Conservation (phyloP, 768 basidiomycete species). For the Trametopsis cervina region DNA sequence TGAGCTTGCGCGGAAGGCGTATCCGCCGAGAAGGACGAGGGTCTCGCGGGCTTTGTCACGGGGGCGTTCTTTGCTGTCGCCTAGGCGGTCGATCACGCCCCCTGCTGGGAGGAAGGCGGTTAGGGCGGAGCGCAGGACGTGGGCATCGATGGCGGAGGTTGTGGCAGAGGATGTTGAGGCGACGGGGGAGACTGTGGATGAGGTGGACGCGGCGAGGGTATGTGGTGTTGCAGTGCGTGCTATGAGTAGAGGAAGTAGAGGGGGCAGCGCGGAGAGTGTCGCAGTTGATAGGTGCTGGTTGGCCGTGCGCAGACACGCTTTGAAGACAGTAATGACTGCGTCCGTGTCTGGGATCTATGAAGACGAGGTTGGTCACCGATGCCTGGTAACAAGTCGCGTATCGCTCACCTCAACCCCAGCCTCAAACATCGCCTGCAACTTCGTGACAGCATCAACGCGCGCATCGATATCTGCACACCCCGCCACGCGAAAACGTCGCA, state of each 20-base stretch:
- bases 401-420: constrained; percentile 54
- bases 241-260: constrained; percentile 58
- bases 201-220: constrained; percentile 17
- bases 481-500: no score
- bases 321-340: constrained; percentile 59
- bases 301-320: constrained; percentile 67
- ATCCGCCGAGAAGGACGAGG: constrained; percentile 66
- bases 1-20: constrained; percentile 54
- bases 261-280: constrained; percentile 61
- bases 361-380: background rate
- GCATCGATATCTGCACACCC: constrained; percentile 60
- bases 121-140: constrained; percentile 61
- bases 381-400: background rate
- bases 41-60: constrained; percentile 71
- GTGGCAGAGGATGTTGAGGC: constrained; percentile 43
- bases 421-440: constrained; percentile 72
- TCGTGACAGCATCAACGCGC: constrained; percentile 74
- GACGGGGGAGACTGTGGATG: constrained; percentile 28
- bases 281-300: constrained; percentile 81
- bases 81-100: constrained; percentile 76
- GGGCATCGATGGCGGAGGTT: constrained; percentile 41
- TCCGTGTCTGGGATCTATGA: constrained; percentile 69
- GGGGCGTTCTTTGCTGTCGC: constrained; percentile 65
- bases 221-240: constrained; percentile 17
- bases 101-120: constrained; percentile 65